phyloP scores from a whole-genome alignment of 2,329 filamentous ascomycete genomes.

The Rutstroemia sp. region DNA sequence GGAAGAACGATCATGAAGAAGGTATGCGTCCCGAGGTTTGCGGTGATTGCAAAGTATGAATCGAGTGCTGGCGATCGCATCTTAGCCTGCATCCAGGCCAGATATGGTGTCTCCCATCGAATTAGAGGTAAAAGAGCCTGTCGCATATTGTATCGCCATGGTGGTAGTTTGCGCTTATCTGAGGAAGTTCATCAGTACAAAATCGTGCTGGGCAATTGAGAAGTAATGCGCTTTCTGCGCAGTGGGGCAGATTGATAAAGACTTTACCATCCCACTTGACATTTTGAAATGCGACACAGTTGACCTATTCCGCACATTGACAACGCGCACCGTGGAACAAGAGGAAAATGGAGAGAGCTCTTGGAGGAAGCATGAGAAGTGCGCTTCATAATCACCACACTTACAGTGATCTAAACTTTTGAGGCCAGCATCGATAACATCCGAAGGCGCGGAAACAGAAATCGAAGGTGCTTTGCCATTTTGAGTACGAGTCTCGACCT shows the following conservation, averaged over 20 bases:
- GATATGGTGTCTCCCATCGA: constrained; percentile 90
- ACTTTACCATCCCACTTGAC: no score
- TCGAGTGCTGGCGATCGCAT: constrained; percentile 80
- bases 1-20: constrained; percentile 97
- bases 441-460: constrained; percentile 22
- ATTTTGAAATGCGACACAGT: no score
- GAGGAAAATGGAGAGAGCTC: neutral
- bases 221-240: neutral
- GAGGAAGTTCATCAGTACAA: constrained; percentile 10
- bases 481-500: constrained; percentile 26
- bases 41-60: constrained; percentile 93
- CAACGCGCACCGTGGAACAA: neutral
- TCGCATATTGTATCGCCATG: constrained; percentile 82
- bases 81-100: constrained; percentile 76
- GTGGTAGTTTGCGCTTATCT: constrained; percentile 79
- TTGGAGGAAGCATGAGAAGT: neutral
- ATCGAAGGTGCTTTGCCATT: constrained; percentile 23
- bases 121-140: constrained; percentile 78
- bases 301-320: no score
- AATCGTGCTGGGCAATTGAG: neutral
- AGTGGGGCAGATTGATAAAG: neutral
- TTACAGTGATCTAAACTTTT: constrained; percentile 72
- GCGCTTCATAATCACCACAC: constrained; percentile 5
- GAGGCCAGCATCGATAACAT: constrained; percentile 63
- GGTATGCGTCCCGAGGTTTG: constrained; percentile 94